Evolutionary conservation across 176 grass and related monocot species (phyloP), one percentile per base, ranked within the genome.

Genomic region (Eragrostis curvula): DNA sequence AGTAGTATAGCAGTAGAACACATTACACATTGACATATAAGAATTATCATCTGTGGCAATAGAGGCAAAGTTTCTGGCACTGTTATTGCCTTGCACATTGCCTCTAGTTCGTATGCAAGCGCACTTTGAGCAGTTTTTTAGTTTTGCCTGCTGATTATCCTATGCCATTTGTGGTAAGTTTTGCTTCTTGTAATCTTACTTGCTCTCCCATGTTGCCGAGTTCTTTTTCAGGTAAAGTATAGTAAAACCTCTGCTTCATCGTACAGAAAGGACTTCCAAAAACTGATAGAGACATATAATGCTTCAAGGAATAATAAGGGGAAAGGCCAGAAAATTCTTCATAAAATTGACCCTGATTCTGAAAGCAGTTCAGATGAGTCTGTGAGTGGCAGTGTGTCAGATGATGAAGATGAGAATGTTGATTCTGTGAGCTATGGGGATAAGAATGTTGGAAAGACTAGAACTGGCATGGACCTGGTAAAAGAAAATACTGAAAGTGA

Each of bases 151-250:
- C 41, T 28, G n/a, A 48, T 47, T 79, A 65, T 84, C 15, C 44
- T 60, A 51, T 84, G 24, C 17, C 39, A 57, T 48, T 65, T 36
- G 23, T 36, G 45, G 29, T 40, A 43, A 79, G 29, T 29, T 5
- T 36, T n/a, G 56, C 66, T 71, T 62, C 27, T 53, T 85, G 52
- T 14, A 16, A 16, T 52, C 62, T 66, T 86, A 53, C n/a, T 36
- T 68, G 29, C 15, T 30, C 12, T 53, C 40, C 29, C 21, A 13
- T 64, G 12, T 13, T 64, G 25, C 61, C 14, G 27, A 74, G 66
- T 83, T 71, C 24, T 83, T 84, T 77, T 87, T 80, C 73, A 98
- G 95, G 92, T 95, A 87, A 91, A 91, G 81, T 86, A 98, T 68
- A 98, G 95, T 68, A 90, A 66, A 71, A 94, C 95, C 47, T 89